These are phyloP conservation scores for Pythium oligandrum DNA, from an alignment of 352 stramenopile species.

Conservation along the genomic window DNA sequence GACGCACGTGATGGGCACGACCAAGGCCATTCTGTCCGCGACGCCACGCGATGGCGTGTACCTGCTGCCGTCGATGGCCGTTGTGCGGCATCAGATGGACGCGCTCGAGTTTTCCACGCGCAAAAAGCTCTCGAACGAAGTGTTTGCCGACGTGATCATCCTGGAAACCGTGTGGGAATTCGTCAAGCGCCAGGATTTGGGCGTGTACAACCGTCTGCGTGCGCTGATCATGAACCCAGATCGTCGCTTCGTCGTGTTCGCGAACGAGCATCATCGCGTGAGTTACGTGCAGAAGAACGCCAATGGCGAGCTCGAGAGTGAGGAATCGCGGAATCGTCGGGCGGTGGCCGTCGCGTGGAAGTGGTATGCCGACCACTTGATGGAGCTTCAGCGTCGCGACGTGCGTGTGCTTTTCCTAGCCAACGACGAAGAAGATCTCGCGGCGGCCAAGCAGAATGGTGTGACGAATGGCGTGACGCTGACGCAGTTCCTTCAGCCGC, in stretches of 20 bases:
- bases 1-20: slow-evolving; percentile 48
- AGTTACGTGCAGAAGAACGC: slow-evolving; percentile 64
- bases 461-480: slow-evolving; percentile 56
- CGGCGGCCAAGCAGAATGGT: slow-evolving; percentile 33
- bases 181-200: slow-evolving; percentile 85
- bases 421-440: slow-evolving; percentile 59
- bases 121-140: slow-evolving; percentile 39
- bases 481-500: slow-evolving; percentile 47
- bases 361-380: slow-evolving; percentile 70
- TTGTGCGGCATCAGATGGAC: slow-evolving; percentile 89
- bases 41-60: slow-evolving; percentile 50
- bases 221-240: slow-evolving; percentile 81
- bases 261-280: slow-evolving; percentile 89
- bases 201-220: slow-evolving; percentile 85
- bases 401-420: slow-evolving; percentile 56
- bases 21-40: slow-evolving; percentile 56
- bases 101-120: slow-evolving; percentile 80
- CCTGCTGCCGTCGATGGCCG: slow-evolving; percentile 87
- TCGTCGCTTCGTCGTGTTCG: slow-evolving; percentile 89
- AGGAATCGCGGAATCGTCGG: slow-evolving; percentile 84
- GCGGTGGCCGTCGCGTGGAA: slow-evolving; percentile 74
- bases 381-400: slow-evolving; percentile 41
- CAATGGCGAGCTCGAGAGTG: slow-evolving; percentile 25
- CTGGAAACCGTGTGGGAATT: slow-evolving; percentile 90
- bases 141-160: slow-evolving; percentile 85